These are phyloP conservation scores for Termitomyces sp. DNA, from an alignment of 768 basidiomycete species.

Conservation along the genomic window DNA sequence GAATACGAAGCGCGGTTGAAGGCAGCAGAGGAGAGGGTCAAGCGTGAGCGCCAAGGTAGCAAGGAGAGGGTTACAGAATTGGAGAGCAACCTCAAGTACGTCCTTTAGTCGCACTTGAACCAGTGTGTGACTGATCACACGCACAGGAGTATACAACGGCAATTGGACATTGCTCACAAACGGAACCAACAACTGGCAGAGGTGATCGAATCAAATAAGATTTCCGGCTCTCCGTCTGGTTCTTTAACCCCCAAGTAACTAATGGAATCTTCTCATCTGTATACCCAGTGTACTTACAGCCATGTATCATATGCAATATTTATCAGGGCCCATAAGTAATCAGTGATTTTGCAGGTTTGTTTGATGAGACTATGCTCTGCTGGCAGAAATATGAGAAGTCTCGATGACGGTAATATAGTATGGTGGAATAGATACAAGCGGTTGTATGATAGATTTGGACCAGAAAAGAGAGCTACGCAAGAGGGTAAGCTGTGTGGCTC, in stretches of 20 bases:
- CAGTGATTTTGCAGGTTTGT: background rate
- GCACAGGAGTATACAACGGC: conserved; percentile 68
- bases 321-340: background rate
- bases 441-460: background rate
- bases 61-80: conserved; percentile 82
- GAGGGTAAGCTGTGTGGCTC: background rate
- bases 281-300: conserved; percentile 8
- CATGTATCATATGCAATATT: conserved; percentile 9
- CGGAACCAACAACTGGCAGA: conserved; percentile 62
- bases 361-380: background rate
- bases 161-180: conserved; percentile 77
- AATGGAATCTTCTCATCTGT: conserved; percentile 1
- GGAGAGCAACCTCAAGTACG: conserved; percentile 68
- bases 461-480: background rate
- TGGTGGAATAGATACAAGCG: too few relatives aligned
- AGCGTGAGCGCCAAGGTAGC: conserved; percentile 89
- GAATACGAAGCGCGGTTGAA: conserved; percentile 84
- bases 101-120: conserved; percentile 7
- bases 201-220: conserved; percentile 43
- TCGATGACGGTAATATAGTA: background rate
- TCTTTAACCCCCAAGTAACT: conserved; percentile 14
- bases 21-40: conserved; percentile 87
- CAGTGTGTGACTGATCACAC: background rate
- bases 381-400: background rate
- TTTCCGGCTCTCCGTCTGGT: conserved; percentile 5